These are phyloP conservation scores for Ogataea haglerorum DNA, from an alignment of 805 yeast species.

Conservation along the genomic window DNA sequence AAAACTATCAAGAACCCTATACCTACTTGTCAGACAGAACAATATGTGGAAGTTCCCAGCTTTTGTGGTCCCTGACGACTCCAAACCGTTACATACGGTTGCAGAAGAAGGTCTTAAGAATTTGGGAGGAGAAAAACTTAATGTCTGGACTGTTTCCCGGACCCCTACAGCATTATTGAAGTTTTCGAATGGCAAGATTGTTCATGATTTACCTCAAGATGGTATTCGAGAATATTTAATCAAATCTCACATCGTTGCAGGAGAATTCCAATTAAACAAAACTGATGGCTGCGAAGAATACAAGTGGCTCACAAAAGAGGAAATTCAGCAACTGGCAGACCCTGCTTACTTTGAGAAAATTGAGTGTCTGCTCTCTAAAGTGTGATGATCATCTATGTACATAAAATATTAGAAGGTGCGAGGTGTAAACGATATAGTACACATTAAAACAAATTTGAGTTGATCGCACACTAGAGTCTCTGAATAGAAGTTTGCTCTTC, in stretches of 20 bases:
- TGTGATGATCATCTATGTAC: constrained; percentile 10
- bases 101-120: constrained; percentile 72
- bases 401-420: constrained; percentile 9
- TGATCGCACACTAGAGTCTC: no score
- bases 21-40: constrained; percentile 56
- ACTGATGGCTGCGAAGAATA: constrained; percentile 43
- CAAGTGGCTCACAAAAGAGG: constrained; percentile 86
- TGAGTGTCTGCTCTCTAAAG: constrained; percentile 41
- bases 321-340: constrained; percentile 53
- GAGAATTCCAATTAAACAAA: constrained; percentile 54
- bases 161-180: constrained; percentile 76
- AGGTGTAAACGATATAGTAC: constrained; percentile 3
- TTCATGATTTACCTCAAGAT: constrained; percentile 19
- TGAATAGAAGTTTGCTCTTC: background rate
- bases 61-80: constrained; percentile 44
- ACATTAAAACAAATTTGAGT: no score
- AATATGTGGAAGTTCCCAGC: constrained; percentile 78
- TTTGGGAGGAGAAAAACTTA: constrained; percentile 71
- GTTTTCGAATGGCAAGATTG: constrained; percentile 32
- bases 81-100: constrained; percentile 58
- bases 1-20: constrained; percentile 72
- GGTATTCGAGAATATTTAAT: constrained; percentile 62
- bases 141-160: constrained; percentile 88
- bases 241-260: constrained; percentile 86
- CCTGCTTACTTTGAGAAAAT: constrained; percentile 55